phyloP scores from a whole-genome alignment of 208 protist genomes.

The Wallacemonas collosoma region DNA sequence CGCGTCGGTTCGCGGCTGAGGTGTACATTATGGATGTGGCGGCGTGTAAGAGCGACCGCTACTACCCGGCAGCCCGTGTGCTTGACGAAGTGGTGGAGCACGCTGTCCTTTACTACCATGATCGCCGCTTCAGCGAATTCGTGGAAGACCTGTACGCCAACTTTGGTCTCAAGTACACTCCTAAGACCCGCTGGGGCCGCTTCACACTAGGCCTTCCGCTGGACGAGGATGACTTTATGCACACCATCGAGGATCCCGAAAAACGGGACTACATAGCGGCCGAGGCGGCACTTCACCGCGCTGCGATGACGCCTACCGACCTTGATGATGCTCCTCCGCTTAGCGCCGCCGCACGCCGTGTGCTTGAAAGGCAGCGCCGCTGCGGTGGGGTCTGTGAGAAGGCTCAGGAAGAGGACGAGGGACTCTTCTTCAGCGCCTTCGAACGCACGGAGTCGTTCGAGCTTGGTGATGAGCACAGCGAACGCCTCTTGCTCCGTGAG shows the following conservation, averaged over 20 bases:
- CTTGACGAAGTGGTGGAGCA: conserved; percentile 86
- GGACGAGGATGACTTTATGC: conserved; percentile 26
- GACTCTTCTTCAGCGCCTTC: conserved; percentile 32
- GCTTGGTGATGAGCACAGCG: conserved; percentile 19
- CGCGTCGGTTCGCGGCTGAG: conserved; percentile 57
- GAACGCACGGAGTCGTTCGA: conserved; percentile 5
- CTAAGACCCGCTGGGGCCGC: conserved; percentile 56
- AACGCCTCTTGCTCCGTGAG: conserved; percentile 67
- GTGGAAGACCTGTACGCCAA: conserved; percentile 52
- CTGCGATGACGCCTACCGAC: background rate
- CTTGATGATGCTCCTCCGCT: conserved; percentile 2
- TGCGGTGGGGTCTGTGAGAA: conserved; percentile 9
- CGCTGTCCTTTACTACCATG: conserved; percentile 82
- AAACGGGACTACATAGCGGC: conserved; percentile 1
- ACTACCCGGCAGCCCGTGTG: conserved; percentile 58
- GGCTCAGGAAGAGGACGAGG: conserved; percentile 39
- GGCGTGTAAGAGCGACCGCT: conserved; percentile 57
- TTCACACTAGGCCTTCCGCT: conserved; percentile 33
- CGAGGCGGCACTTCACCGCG: background rate
- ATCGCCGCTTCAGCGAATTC: conserved; percentile 75
- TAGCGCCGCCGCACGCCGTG: conserved; percentile 9
- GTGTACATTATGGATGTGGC: conserved; percentile 84
- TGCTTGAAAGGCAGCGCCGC: conserved; percentile 25
- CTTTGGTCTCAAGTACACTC: conserved; percentile 70
- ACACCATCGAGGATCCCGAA: conserved; percentile 28